Evolutionary conservation across 306 rosid species (phyloP).

Genomic region (Astragalus membranaceus): DNA sequence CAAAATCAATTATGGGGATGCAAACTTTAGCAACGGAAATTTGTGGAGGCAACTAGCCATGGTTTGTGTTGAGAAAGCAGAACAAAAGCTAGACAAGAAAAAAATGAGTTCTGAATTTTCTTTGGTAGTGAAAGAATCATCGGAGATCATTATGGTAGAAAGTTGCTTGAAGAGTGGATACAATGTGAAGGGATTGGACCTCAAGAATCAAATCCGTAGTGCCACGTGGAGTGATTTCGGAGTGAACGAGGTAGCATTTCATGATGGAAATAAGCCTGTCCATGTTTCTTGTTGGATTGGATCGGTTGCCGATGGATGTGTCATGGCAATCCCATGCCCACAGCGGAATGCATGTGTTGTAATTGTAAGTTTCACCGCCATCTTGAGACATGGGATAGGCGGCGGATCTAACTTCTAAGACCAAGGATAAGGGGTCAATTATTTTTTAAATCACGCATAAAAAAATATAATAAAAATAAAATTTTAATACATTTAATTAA

Average conservation of each 20-base stretch:
- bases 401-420: too few species aligned
- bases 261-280: constrained; percentile 29
- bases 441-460: too few species aligned
- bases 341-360: not conserved
- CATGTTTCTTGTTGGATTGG: constrained; percentile 43
- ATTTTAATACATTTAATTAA: too few species aligned
- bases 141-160: constrained; percentile 16
- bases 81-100: not conserved
- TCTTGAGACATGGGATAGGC: not conserved
- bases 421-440: too few species aligned
- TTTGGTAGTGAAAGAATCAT: constrained; percentile 17
- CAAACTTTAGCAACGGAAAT: not conserved
- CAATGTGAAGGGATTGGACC: not conserved
- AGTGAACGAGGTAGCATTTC: constrained; percentile 31
- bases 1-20: not conserved
- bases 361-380: constrained; percentile 18
- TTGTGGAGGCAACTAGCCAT: constrained; percentile 13
- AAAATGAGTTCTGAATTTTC: constrained; percentile 13
- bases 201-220: not conserved
- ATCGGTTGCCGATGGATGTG: constrained; percentile 15
- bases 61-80: constrained; percentile 38
- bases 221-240: constrained; percentile 40
- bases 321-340: constrained; percentile 23
- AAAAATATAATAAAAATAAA: too few species aligned
- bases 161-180: constrained; percentile 1